Conservation (phyloP, 352 stramenopile species). For the Phytophthora tentaculata region DNA sequence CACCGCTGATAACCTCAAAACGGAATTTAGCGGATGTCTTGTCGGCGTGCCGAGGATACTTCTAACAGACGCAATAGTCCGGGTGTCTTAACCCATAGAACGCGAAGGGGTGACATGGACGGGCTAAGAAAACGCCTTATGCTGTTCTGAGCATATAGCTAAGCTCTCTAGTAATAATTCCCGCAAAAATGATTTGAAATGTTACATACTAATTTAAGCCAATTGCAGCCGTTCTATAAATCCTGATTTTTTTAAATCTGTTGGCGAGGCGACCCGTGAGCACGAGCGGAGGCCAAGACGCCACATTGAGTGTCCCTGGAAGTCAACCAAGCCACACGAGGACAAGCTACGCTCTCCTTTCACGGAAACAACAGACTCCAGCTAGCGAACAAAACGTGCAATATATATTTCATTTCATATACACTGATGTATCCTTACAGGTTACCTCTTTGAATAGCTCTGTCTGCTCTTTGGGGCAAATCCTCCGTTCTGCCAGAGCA, state of each 20-base stretch:
- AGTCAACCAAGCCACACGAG: background rate
- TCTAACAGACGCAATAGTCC: too few relatives aligned
- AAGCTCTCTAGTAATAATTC: constrained; percentile 19
- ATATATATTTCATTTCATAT: background rate
- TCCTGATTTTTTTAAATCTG: constrained; percentile 12
- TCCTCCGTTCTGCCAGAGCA: constrained; percentile 26
- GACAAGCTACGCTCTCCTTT: background rate
- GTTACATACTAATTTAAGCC: background rate
- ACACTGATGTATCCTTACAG: too few relatives aligned
- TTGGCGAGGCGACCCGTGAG: background rate
- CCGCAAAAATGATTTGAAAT: background rate
- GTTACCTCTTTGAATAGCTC: constrained; percentile 1
- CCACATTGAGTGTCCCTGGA: background rate
- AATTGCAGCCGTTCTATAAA: background rate
- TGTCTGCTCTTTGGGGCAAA: constrained; percentile 1
- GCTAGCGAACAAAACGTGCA: background rate
- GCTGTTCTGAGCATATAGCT: constrained; percentile 6
- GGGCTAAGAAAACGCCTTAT: background rate
- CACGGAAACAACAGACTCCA: background rate
- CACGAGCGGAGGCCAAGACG: too few relatives aligned
- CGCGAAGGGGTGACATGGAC: background rate
- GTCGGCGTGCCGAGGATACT: too few relatives aligned
- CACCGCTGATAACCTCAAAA: too few relatives aligned
- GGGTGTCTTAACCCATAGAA: background rate
- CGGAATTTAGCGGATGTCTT: too few relatives aligned